Base-by-base conservation (phyloP, 164 flowering plant genomes). In the Vitis amurensis region DNA sequence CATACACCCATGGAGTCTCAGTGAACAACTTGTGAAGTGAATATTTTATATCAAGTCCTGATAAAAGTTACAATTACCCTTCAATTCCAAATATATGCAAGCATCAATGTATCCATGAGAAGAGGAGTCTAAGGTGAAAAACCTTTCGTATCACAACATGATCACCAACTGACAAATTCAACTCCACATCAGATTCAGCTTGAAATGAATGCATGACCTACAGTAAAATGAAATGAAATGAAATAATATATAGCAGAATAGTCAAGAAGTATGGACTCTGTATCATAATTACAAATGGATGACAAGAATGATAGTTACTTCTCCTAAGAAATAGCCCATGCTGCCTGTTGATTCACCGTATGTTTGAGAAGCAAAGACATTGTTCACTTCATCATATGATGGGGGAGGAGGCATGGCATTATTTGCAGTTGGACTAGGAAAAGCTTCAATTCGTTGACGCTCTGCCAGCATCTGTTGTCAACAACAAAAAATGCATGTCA, bases 101-200 rank as follows among this genome's bases (percentile, higher is more conserved):
- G 27, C 7, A 37, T 37, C 44, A 37, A 37, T 37, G 44, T 37
- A 37, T 37, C 44, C 44, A 37, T 37, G 44, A 37, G 44, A 37
- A 23, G 44, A 3, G 2, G 44, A 37, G 44, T 37, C 44, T 37
- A 29, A 72, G 60, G 9, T 56, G 63, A 58, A 64, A 23, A 73
- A 93, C 99, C 99, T 95, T 92, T 77, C 99, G 80, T n/a, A 95
- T 85, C 66, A 95, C 99, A 70, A 95, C 85, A 71, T 84, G 90
- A 70, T 93, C 99, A 56, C 98, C 98, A 67, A 83, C 65, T 64
- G 88, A 82, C 71, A 95, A 81, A 80, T 73, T 90, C 71, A 95
- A 80, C 87, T 95, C 99, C 61, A 81, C 89, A 63, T 86, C 89
- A 37, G 99, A 82, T 78, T 86, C 98, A 63, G 91, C 96, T 70